phyloP scores from a whole-genome alignment of 768 basidiomycete species.

The Tulasnella sp. region DNA sequence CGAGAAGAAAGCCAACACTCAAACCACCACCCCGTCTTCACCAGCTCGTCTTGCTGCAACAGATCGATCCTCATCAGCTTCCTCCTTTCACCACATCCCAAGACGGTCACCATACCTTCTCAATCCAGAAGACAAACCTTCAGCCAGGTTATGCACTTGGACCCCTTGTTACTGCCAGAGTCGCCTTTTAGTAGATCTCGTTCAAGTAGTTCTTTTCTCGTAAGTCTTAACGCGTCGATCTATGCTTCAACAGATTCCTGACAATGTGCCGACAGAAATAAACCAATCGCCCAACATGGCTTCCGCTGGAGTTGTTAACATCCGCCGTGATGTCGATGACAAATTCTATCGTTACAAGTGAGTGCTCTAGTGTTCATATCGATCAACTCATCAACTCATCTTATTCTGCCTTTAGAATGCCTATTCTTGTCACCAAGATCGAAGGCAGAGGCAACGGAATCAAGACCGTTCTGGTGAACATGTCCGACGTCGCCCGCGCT shows the following conservation, averaged over 20 bases:
- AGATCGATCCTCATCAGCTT: background rate
- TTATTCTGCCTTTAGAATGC: conserved; percentile 56
- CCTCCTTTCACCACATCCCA: background rate
- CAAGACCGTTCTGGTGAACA: conserved; percentile 97
- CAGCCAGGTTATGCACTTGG: conserved; percentile 14
- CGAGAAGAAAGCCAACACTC: background rate
- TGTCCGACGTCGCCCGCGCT: conserved; percentile 94
- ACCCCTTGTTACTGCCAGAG: conserved; percentile 4
- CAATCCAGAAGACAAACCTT: background rate
- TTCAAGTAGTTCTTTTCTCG: conserved; percentile 9
- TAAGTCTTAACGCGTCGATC: background rate
- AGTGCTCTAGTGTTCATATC: background rate
- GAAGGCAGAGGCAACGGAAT: conserved; percentile 99
- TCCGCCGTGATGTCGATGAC: conserved; percentile 90
- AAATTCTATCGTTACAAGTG: conserved; percentile 82
- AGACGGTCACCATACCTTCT: background rate
- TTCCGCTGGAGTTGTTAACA: conserved; percentile 65
- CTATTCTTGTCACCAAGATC: conserved; percentile 85
- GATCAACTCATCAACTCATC: background rate
- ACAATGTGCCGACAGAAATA: background rate
- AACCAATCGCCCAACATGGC: conserved; percentile 61
- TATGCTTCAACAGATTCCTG: background rate
- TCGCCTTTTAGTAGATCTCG: conserved; percentile 1
- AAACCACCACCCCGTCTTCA: background rate
- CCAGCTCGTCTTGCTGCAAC: background rate